Base-by-base conservation (phyloP, 2,329 filamentous ascomycete genomes). In the Fusarium secorum region DNA sequence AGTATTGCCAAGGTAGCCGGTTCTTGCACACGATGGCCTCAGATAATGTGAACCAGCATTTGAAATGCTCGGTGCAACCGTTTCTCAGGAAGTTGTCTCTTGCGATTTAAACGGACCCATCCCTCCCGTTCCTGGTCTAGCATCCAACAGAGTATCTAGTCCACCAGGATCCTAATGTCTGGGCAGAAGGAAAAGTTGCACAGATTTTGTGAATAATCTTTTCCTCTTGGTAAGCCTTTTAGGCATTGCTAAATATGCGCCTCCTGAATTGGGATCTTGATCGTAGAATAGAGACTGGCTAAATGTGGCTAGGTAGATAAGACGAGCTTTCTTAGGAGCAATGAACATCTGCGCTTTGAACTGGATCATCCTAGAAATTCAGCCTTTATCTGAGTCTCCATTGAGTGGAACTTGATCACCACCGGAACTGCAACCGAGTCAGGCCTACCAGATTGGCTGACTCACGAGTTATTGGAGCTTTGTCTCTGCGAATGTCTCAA, bases 301-400 rank as follows among this genome's bases (percentile, higher is more conserved):
- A n/a, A 14, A 26, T 30, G 20, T 28, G 44, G 20, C 26, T 30
- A 46, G 44, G 26, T n/a, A 22, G 13, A 36, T 10, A 13, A 11
- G 18, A 6, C n/a, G 26, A 42, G 6, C 13, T 30, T 30, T 28
- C 39, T 10, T 26, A 15, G 22, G 11, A 20, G 3, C 11, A 6
- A 44, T 14, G 17, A 14, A 5, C 10, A 10, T 26, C 17, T 44
- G 24, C 24, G 42, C 7, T 20, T 44, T 26, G 41, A 14, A 17
- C 24, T 26, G 24, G 41, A 20, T 17, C 17, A 20, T 20, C 11
- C 24, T 26, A 26, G 24, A 45, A 20, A 20, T 0, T 18, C 11
- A 28, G 8, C 5, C 5, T 20, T 13, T 10, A 17, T 11, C 1
- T 0, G 11, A 18, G 11, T 3, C 41, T 24, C 4, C 2, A 44